Percentiles rank a stretch among this genome's conserved stretches.
Evolutionary conservation across 495 filamentous ascomycete genomes (phyloP).

Genomic region (Oidiodendron maius): DNA sequence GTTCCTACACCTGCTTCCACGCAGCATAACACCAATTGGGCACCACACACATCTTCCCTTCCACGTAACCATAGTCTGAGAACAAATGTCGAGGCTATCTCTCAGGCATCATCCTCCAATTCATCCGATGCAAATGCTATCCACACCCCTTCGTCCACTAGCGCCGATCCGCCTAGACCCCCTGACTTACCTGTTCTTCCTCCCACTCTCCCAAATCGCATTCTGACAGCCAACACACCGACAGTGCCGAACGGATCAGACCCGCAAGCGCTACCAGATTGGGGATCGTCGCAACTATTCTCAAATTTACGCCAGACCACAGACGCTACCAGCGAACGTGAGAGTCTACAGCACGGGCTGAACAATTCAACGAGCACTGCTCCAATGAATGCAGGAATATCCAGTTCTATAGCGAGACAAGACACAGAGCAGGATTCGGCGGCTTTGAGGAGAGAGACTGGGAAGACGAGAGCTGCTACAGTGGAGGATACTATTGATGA

Average conservation of each 20-base stretch:
- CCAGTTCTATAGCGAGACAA: background rate
- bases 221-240: background rate
- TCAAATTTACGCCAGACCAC: conserved; percentile 1
- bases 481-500: conserved; percentile 22
- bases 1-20: conserved; percentile 21
- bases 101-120: conserved; percentile 19
- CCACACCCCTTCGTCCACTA: conserved; percentile 16
- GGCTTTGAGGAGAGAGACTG: conserved; percentile 6
- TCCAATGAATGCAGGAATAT: background rate
- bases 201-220: conserved; percentile 14
- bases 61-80: conserved; percentile 14
- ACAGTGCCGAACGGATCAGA: conserved; percentile 3
- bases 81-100: conserved; percentile 10
- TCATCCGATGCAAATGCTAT: conserved; percentile 18
- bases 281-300: conserved; percentile 21
- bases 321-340: conserved; percentile 2
- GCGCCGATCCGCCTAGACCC: conserved; percentile 11
- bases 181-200: background rate
- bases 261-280: conserved; percentile 11
- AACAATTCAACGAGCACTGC: background rate
- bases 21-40: conserved; percentile 14
- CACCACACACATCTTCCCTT: conserved; percentile 21
- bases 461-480: conserved; percentile 16
- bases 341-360: conserved; percentile 1
- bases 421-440: background rate